Percentiles rank a stretch among this genome's conserved stretches.
phyloP scores from a whole-genome alignment of 192 early-diverging fungal species.

The Entophlyctis luteolus region DNA sequence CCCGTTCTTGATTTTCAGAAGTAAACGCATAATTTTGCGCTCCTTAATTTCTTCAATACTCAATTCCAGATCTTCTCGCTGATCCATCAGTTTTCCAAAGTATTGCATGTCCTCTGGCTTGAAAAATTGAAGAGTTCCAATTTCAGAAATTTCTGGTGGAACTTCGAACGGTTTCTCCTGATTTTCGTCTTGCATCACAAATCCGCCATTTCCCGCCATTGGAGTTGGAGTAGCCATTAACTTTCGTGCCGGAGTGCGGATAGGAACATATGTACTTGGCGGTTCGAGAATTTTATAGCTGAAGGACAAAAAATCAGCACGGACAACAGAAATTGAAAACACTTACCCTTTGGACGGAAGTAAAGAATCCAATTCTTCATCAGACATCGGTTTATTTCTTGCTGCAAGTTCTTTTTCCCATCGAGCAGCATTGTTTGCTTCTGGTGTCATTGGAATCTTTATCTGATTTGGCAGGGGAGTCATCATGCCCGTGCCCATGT shows the following conservation, averaged over 20 bases:
- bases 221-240: constrained; percentile 91
- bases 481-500: constrained; percentile 59
- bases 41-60: constrained; percentile 87
- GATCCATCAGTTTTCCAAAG: constrained; percentile 84
- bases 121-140: constrained; percentile 81
- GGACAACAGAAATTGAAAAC: not conserved
- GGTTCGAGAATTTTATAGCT: constrained; percentile 85
- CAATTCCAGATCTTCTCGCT: constrained; percentile 74
- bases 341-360: constrained; percentile 74
- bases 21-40: constrained; percentile 89
- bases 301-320: not conserved
- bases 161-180: constrained; percentile 51
- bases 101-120: constrained; percentile 97
- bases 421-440: constrained; percentile 65
- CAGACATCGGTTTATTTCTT: constrained; percentile 81
- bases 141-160: constrained; percentile 83
- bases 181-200: constrained; percentile 82
- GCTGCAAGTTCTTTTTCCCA: constrained; percentile 79
- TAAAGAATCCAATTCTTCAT: constrained; percentile 94
- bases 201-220: constrained; percentile 67
- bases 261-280: constrained; percentile 82
- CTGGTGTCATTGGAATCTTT: constrained; percentile 76
- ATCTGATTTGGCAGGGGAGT: constrained; percentile 70
- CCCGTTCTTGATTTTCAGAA: constrained; percentile 98
- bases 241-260: constrained; percentile 93